Percentiles rank a stretch among this genome's conserved stretches.
Evolutionary conservation across 805 yeast genomes (phyloP).

Genomic region (Metschnikowia borealis): DNA sequence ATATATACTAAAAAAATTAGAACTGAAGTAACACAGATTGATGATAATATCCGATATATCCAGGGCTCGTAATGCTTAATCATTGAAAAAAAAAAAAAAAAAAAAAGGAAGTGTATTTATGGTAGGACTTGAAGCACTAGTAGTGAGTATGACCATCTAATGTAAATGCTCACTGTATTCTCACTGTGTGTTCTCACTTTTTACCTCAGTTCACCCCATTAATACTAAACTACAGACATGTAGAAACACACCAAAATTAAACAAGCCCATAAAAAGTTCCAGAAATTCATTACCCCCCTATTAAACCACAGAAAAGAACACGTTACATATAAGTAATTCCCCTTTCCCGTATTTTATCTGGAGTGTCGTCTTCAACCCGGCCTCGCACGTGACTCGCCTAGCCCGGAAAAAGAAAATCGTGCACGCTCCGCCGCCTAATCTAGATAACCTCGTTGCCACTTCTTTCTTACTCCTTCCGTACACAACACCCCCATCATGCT

Average conservation of each 20-base stretch:
- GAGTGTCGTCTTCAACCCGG: not conserved
- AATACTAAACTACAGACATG: not conserved
- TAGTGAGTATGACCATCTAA: too few species aligned
- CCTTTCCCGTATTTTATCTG: not conserved
- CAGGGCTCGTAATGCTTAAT: too few species aligned
- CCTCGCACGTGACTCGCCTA: conserved; percentile 1
- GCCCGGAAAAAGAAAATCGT: conserved; percentile 5
- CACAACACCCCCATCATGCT: not conserved
- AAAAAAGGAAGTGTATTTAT: too few species aligned
- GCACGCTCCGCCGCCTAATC: not conserved
- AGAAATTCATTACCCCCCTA: too few species aligned
- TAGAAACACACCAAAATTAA: not conserved
- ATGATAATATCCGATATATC: too few species aligned
- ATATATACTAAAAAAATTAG: too few species aligned
- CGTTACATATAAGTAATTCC: not conserved
- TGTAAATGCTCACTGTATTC: too few species aligned
- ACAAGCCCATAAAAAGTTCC: not conserved
- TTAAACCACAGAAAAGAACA: not conserved
- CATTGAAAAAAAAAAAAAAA: too few species aligned
- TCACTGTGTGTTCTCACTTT: too few species aligned
- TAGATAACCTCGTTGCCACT: conserved; percentile 1
- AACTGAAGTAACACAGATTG: too few species aligned
- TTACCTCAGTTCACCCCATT: not conserved
- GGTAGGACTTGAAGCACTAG: too few species aligned
- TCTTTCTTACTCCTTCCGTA: not conserved